Evolutionary conservation across 257 asterid genomes (phyloP).

Genomic region (Salvia rosmarinus): DNA sequence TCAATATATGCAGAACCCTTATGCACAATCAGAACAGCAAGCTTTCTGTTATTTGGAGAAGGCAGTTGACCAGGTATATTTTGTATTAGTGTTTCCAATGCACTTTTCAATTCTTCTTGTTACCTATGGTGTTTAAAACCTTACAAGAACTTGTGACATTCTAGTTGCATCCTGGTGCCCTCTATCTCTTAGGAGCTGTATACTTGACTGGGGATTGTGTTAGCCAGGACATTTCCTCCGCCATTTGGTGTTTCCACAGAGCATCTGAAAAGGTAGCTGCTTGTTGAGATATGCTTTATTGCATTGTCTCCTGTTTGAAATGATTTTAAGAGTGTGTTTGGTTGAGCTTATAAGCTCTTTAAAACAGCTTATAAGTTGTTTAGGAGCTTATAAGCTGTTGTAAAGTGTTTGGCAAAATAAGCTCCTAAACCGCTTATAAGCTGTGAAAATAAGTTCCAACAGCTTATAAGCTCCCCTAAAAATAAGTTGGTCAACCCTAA

Average conservation of each 20-base stretch:
- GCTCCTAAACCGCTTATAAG: too few species aligned
- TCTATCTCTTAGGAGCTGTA: constrained; percentile 91
- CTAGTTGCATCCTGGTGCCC: constrained; percentile 94
- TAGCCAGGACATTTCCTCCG: constrained; percentile 76
- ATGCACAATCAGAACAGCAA: constrained; percentile 86
- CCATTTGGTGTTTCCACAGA: constrained; percentile 96
- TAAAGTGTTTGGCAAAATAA: too few species aligned
- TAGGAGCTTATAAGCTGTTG: too few species aligned
- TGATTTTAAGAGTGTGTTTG: too few species aligned
- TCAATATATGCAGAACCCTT: constrained; percentile 58
- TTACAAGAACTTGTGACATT: constrained; percentile 31
- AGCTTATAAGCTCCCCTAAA: too few species aligned
- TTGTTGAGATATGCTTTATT: constrained; percentile 31
- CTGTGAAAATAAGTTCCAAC: too few species aligned
- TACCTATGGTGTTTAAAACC: constrained; percentile 24
- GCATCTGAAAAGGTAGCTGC: constrained; percentile 84
- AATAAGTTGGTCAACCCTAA: too few species aligned
- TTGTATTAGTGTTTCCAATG: neutral
- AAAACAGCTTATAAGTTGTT: too few species aligned
- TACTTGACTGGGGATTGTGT: constrained; percentile 95
- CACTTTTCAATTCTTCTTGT: constrained; percentile 13
- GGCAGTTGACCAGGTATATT: constrained; percentile 87
- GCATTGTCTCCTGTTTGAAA: too few species aligned
- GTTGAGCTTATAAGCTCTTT: too few species aligned
- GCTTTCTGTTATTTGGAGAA: constrained; percentile 82